phyloP scores from a whole-genome alignment of 1,139 yeast genomes.

The Candida labiduridarum region DNA sequence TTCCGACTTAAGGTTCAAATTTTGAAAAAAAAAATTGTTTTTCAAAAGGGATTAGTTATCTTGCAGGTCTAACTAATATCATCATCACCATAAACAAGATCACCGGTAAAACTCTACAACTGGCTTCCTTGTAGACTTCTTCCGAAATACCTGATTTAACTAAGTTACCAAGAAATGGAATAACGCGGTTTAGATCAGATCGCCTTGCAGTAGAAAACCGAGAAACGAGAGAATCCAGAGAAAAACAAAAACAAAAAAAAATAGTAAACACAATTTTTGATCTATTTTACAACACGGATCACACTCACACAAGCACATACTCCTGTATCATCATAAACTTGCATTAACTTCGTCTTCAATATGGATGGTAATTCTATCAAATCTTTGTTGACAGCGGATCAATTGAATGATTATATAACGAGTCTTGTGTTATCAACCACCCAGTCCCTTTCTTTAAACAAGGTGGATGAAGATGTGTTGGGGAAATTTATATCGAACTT shows the following conservation, averaged over 20 bases:
- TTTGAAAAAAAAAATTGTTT: conserved; percentile 98
- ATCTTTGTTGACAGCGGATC: conserved; percentile 6
- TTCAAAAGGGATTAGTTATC: conserved; percentile 58
- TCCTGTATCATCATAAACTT: background rate
- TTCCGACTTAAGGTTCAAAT: no score
- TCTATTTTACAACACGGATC: background rate
- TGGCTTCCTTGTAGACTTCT: no score
- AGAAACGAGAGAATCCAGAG: conserved; percentile 52
- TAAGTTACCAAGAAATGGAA: no score
- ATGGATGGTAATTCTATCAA: conserved; percentile 3
- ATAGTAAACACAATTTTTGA: background rate
- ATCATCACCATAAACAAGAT: no score
- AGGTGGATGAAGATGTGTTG: conserved; percentile 12
- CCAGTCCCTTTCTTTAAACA: background rate
- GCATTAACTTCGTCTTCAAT: background rate
- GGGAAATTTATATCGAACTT: conserved; percentile 15
- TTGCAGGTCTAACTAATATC: conserved; percentile 61
- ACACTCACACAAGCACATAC: background rate
- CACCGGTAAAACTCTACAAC: no score
- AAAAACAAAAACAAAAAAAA: conserved; percentile 65
- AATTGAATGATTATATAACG: conserved; percentile 9
- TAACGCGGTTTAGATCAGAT: background rate
- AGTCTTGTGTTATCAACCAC: conserved; percentile 7
- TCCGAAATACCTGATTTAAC: no score
- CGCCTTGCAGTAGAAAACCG: no score